A percentile compares a stretch with the other conserved stretches of the same genome.
These are phyloP conservation scores for Nepenthes gracilis DNA, from an alignment of 148 eudicot genomes.

Conservation along the genomic window DNA sequence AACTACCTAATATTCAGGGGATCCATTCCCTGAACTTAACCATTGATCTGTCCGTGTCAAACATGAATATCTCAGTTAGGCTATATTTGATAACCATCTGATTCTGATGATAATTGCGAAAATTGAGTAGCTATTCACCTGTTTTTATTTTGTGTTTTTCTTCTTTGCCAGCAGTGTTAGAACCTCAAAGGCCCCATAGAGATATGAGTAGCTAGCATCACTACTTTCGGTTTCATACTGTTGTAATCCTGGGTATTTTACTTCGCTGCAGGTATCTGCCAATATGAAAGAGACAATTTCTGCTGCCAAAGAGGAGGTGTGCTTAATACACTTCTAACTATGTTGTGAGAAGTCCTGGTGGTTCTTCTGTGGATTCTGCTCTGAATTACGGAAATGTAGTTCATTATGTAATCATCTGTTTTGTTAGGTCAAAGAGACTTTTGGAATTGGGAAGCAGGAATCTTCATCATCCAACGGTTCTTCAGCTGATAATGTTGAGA, in stretches of 20 bases:
- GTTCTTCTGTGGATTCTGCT: background rate
- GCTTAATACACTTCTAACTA: slow-evolving; percentile 1
- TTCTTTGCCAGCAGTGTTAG: too few species aligned
- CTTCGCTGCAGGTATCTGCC: slow-evolving; percentile 47
- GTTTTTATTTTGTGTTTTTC: too few species aligned
- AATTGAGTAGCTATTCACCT: too few species aligned
- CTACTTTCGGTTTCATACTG: background rate
- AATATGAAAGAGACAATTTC: slow-evolving; percentile 75
- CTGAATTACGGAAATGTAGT: background rate
- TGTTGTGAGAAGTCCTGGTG: background rate
- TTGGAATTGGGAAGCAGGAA: slow-evolving; percentile 63
- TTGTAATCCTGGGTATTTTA: background rate
- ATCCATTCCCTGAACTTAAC: too few species aligned
- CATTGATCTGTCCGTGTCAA: too few species aligned
- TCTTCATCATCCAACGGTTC: slow-evolving; percentile 19
- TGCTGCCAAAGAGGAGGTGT: slow-evolving; percentile 81
- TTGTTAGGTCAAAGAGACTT: slow-evolving; percentile 57
- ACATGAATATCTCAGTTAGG: too few species aligned
- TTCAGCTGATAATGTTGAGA: slow-evolving; percentile 14
- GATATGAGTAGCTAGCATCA: too few species aligned
- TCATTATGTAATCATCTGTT: background rate
- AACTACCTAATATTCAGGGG: too few species aligned
- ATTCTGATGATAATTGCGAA: too few species aligned
- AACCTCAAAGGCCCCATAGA: too few species aligned
- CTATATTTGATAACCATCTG: too few species aligned